Evolutionary conservation across 768 basidiomycete genomes (phyloP), one percentile per base, ranked within the genome.

Genomic region (Naganishia kalamii): DNA sequence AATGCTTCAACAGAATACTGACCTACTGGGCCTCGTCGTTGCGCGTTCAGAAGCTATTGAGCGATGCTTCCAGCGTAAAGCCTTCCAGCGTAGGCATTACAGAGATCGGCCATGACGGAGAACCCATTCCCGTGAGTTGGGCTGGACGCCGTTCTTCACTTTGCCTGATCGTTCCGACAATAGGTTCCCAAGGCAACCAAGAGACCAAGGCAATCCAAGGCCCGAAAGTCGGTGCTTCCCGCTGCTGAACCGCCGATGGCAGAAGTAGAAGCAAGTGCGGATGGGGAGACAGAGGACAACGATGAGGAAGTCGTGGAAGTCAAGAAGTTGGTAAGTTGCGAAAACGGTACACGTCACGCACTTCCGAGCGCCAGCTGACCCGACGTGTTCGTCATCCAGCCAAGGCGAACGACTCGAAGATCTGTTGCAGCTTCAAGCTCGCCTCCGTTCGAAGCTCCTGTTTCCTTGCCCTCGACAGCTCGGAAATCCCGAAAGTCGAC

Each of bases 71-170:
- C 6, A 50, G 37, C 19, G 51, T 68, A 15, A 44, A 63, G 23
- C 52, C 66, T 3, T 63, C 62, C 21, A 29, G 25, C n/a, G 54
- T 47, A 37, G 66, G 66, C 11, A 68, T 68, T 30, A 60, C 23
- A 10, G 62, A 68, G 37, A 52, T 68, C 23, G 66, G 49, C 8
- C 37, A 63, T 21, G 62, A 68, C 54, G 66, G 66, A 23, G 50
- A 57, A 23, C 51, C 51, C 17, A 52, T 57, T 40, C 32, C 54
- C 27, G 54, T 57, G 10, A 41, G 54, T 57, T 13, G 10, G 6
- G 37, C 41, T 27, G 23, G 3, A 19, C 3, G n/a, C 3, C 8
- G 4, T 11, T 27, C 7, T 35, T 3, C 25, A 8, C 21, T 44
- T 61, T 19, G 17, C 7, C 46, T 61, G 6, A 52, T 54, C 46